Conservation (phyloP, 495 filamentous ascomycete species). For the Aspergillus coremiiformis region DNA sequence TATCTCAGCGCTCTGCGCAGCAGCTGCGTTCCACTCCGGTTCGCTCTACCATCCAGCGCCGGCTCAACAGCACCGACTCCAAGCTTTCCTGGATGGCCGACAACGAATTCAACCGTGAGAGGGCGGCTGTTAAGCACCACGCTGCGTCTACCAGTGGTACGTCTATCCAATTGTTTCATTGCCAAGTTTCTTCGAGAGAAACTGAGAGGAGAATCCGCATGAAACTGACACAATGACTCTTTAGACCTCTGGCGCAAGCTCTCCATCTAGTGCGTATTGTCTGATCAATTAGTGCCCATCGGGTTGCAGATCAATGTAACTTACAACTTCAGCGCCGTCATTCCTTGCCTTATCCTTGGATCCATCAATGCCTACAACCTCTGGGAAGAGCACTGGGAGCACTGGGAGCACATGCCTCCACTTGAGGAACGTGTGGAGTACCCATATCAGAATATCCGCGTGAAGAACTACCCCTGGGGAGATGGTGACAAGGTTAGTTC, state of each 20-base stretch:
- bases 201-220: background rate
- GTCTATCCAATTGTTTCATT: constrained; percentile 20
- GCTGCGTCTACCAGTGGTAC: constrained; percentile 70
- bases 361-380: constrained; percentile 75
- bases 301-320: constrained; percentile 1
- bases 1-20: constrained; percentile 50
- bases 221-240: constrained; percentile 30
- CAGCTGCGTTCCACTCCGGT: constrained; percentile 48
- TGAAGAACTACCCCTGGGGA: constrained; percentile 85
- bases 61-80: constrained; percentile 53
- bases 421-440: constrained; percentile 86
- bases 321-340: constrained; percentile 47
- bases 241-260: constrained; percentile 91
- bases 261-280: constrained; percentile 68
- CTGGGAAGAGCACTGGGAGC: constrained; percentile 94
- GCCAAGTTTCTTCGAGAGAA: background rate
- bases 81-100: constrained; percentile 49
- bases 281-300: background rate
- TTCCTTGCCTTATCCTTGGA: constrained; percentile 63
- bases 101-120: constrained; percentile 84
- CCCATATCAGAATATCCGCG: constrained; percentile 87
- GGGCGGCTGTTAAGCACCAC: constrained; percentile 76
- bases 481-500: constrained; percentile 81
- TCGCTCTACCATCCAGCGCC: constrained; percentile 57
- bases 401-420: constrained; percentile 77